Evolutionary conservation across 148 eudicot species (phyloP).

Genomic region (Chenopodium berlandieri): DNA sequence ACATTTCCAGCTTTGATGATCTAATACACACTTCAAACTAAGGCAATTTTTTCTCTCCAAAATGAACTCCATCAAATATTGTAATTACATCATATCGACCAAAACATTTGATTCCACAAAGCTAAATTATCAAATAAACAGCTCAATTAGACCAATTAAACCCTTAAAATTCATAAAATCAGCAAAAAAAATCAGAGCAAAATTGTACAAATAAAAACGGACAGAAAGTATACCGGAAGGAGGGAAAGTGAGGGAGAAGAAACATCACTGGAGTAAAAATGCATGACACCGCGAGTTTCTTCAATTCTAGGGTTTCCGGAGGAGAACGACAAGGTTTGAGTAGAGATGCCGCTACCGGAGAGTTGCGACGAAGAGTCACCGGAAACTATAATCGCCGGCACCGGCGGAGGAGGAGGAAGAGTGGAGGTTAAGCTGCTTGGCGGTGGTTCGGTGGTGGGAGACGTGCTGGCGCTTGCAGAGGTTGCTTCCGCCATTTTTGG

Average conservation of each 20-base stretch:
- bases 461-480: not conserved
- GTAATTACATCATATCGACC: not conserved
- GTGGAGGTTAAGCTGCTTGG: not conserved
- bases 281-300: slow-evolving; percentile 77
- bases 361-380: slow-evolving; percentile 26
- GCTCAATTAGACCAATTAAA: not conserved
- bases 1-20: not conserved
- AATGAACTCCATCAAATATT: not conserved
- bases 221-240: slow-evolving; percentile 48
- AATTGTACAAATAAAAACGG: not conserved
- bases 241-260: slow-evolving; percentile 36
- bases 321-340: slow-evolving; percentile 60
- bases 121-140: not conserved
- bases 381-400: slow-evolving; percentile 22
- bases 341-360: not conserved
- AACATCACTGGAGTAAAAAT: slow-evolving; percentile 48
- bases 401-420: slow-evolving; percentile 13
- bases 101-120: too few relatives aligned
- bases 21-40: too few relatives aligned
- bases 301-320: slow-evolving; percentile 98
- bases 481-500: slow-evolving; percentile 18
- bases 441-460: not conserved
- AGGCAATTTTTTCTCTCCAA: not conserved
- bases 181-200: not conserved
- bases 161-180: not conserved